A percentile compares a stretch with the other conserved stretches of the same genome.
These are phyloP conservation scores for Mycena polygramma DNA, from an alignment of 768 basidiomycete species.

Conservation along the genomic window DNA sequence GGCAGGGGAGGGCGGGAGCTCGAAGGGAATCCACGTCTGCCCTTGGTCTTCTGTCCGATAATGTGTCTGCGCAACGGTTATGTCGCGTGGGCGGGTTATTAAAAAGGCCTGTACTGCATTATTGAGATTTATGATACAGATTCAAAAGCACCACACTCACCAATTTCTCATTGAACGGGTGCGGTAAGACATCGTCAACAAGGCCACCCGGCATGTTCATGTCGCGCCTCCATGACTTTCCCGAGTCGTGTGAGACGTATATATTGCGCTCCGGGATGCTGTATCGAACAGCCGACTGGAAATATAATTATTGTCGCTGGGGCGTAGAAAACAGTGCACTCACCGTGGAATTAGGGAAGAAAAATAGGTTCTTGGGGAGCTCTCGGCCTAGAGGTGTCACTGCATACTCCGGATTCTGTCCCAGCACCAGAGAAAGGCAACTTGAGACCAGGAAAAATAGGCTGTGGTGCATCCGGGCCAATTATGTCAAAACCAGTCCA, in stretches of 20 bases:
- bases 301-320: slow-evolving; percentile 18
- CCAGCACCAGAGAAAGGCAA: slow-evolving; percentile 27
- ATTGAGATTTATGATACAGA: background rate
- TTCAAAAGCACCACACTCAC: slow-evolving; percentile 55
- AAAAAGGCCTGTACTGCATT: slow-evolving; percentile 80
- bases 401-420: slow-evolving; percentile 61
- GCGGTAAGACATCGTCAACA: slow-evolving; percentile 81
- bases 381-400: slow-evolving; percentile 64
- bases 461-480: too few species aligned
- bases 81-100: slow-evolving; percentile 62
- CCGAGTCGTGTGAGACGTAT: slow-evolving; percentile 89
- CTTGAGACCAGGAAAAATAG: background rate
- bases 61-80: slow-evolving; percentile 64
- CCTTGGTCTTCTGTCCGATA: slow-evolving; percentile 92
- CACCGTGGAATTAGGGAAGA: slow-evolving; percentile 93
- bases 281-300: slow-evolving; percentile 78
- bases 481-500: too few species aligned
- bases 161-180: slow-evolving; percentile 85
- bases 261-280: slow-evolving; percentile 77
- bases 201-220: slow-evolving; percentile 66
- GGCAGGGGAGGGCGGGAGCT: slow-evolving; percentile 71
- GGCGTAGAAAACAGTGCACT: slow-evolving; percentile 44
- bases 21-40: slow-evolving; percentile 86
- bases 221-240: slow-evolving; percentile 71
- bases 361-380: slow-evolving; percentile 82